Evolutionary conservation across 106 monocot genomes (phyloP).

Genomic region (Dioscorea alata): DNA sequence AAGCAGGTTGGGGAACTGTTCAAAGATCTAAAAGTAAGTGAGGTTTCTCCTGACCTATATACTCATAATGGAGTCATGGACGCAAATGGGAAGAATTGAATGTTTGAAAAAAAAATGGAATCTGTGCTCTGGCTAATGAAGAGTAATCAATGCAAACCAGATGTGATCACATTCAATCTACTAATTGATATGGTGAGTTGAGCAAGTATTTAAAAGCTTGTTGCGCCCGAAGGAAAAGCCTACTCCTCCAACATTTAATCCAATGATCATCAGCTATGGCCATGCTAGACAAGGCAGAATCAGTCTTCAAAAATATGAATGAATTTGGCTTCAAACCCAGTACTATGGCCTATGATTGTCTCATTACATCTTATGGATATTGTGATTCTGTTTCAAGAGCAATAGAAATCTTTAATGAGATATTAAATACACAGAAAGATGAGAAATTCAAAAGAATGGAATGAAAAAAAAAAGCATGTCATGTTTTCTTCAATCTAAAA

Average conservation of each 20-base stretch:
- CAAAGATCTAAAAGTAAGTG: conserved; percentile 64
- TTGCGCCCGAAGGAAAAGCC: conserved; percentile 75
- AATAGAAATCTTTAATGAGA: no score
- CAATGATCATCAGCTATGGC: conserved; percentile 91
- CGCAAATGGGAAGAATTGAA: conserved; percentile 87
- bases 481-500: no score
- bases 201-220: conserved; percentile 88
- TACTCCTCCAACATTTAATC: conserved; percentile 79
- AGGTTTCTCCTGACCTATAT: conserved; percentile 59
- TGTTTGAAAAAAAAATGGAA: conserved; percentile 92
- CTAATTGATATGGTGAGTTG: conserved; percentile 96
- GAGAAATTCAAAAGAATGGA: no score
- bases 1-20: conserved; percentile 69
- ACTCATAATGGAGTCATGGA: conserved; percentile 95
- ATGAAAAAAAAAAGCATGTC: no score
- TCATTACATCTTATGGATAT: no score
- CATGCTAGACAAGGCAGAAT: no score
- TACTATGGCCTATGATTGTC: no score
- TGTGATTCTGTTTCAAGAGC: no score
- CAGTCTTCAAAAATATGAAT: no score
- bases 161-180: conserved; percentile 80
- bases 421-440: no score
- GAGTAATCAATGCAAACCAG: conserved; percentile 58
- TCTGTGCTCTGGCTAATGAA: conserved; percentile 69
- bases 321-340: no score